phyloP scores from a whole-genome alignment of 495 filamentous ascomycete species.

The Glonium stellatum region DNA sequence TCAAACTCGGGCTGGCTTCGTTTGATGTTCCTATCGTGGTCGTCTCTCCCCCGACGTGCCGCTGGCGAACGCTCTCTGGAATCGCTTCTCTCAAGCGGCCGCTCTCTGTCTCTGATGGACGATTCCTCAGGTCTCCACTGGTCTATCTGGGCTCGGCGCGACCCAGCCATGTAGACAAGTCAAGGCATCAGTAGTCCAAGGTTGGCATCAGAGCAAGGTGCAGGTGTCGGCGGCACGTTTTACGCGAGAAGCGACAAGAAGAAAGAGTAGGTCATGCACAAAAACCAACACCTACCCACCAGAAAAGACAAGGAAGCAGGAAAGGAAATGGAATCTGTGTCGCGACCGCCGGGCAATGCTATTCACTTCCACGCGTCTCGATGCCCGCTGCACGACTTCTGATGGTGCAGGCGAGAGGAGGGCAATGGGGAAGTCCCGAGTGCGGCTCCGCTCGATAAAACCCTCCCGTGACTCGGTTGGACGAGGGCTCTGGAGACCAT shows the following conservation, averaged over 20 bases:
- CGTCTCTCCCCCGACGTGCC: slow-evolving; percentile 28
- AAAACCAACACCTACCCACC: slow-evolving; percentile 5
- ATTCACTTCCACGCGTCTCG: slow-evolving; percentile 2
- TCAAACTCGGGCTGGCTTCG: slow-evolving; percentile 22
- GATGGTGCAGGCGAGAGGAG: slow-evolving; percentile 7
- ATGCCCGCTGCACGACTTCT: background rate
- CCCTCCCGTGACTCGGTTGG: slow-evolving; percentile 2
- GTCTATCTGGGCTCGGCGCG: slow-evolving; percentile 31
- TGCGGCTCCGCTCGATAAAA: slow-evolving; percentile 3
- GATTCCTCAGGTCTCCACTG: slow-evolving; percentile 34
- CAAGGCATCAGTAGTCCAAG: slow-evolving; percentile 24
- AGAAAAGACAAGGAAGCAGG: slow-evolving; percentile 6
- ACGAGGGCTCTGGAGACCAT: background rate
- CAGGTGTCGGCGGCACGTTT: slow-evolving; percentile 23
- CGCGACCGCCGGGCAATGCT: slow-evolving; percentile 4
- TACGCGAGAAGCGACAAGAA: slow-evolving; percentile 18
- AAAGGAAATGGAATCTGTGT: slow-evolving; percentile 10
- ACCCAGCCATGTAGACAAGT: slow-evolving; percentile 34
- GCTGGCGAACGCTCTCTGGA: slow-evolving; percentile 24
- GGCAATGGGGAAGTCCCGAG: background rate
- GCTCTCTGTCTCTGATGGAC: slow-evolving; percentile 23
- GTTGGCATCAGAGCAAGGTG: slow-evolving; percentile 28
- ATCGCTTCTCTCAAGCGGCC: slow-evolving; percentile 15
- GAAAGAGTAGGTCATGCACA: slow-evolving; percentile 9
- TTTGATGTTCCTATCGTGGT: slow-evolving; percentile 21